Evolutionary conservation across 371 early-diverging fungal species (phyloP).

Genomic region (Fennellomyces sp.): DNA sequence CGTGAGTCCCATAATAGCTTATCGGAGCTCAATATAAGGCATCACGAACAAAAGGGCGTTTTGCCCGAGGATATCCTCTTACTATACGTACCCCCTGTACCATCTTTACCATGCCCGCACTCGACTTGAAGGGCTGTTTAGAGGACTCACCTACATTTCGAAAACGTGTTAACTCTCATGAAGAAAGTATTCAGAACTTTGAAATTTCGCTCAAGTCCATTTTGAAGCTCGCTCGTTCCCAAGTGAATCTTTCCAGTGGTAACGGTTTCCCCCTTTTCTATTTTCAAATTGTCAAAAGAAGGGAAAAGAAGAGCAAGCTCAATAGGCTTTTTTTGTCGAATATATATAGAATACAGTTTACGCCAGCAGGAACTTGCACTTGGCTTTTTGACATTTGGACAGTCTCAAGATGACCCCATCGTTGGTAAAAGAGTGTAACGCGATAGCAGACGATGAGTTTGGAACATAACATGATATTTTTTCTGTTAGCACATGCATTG

Average conservation of each 20-base stretch:
- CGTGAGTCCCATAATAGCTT: no score
- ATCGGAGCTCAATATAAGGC: no score
- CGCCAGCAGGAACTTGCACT: constrained; percentile 58
- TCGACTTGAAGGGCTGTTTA: constrained; percentile 61
- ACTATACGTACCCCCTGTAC: no score
- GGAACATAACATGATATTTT: neutral
- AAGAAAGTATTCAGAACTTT: constrained; percentile 60
- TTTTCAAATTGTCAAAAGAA: neutral
- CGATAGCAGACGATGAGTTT: neutral
- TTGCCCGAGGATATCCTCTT: no score
- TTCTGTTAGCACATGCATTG: constrained; percentile 46
- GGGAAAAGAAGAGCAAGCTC: neutral
- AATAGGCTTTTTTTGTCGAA: neutral
- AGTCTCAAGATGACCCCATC: constrained; percentile 63
- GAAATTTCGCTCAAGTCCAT: constrained; percentile 54
- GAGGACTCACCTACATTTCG: constrained; percentile 66
- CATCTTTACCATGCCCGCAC: no score
- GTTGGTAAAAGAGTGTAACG: constrained; percentile 41
- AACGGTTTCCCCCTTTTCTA: constrained; percentile 8
- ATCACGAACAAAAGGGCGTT: no score
- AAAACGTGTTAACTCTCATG: constrained; percentile 56
- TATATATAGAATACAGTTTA: constrained; percentile 49
- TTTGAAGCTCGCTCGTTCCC: constrained; percentile 57
- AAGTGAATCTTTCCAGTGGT: constrained; percentile 59
- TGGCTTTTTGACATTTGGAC: constrained; percentile 53